These are phyloP conservation scores for Trichoderma afroharzianum DNA, from an alignment of 2,329 filamentous ascomycete species.

Conservation along the genomic window DNA sequence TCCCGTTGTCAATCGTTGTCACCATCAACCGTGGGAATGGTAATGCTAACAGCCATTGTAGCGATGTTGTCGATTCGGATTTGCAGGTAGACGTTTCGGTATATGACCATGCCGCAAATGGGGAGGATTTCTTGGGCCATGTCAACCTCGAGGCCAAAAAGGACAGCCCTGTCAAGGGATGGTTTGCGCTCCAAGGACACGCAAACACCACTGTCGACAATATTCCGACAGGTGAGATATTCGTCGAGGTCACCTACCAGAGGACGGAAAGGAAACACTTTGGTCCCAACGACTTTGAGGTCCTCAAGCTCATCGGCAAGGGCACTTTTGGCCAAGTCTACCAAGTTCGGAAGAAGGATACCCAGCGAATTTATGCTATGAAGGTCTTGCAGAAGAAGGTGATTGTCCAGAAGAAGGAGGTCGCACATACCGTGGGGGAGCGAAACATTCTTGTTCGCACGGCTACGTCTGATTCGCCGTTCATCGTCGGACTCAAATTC, in stretches of 20 bases:
- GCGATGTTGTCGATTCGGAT: conserved; percentile 89
- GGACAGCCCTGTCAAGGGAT: conserved; percentile 72
- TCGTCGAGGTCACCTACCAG: conserved; percentile 81
- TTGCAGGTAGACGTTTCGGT: conserved; percentile 90
- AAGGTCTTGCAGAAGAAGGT: conserved; percentile 99
- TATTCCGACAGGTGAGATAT: conserved; percentile 80
- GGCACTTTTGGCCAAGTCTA: conserved; percentile 98
- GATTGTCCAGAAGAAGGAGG: conserved; percentile 99
- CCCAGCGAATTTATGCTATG: conserved; percentile 95
- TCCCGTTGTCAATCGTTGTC: neutral
- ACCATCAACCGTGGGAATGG: neutral
- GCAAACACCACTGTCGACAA: conserved; percentile 68
- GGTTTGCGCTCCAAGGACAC: conserved; percentile 78
- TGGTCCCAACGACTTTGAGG: conserved; percentile 92
- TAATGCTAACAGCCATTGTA: conserved; percentile 33
- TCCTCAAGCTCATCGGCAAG: conserved; percentile 94
- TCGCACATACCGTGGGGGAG: conserved; percentile 94
- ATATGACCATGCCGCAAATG: conserved; percentile 75
- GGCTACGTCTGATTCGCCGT: conserved; percentile 90
- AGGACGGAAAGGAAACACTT: conserved; percentile 85
- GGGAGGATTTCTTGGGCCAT: conserved; percentile 89
- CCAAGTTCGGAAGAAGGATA: conserved; percentile 96
- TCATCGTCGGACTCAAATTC: conserved; percentile 97
- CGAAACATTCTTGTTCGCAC: conserved; percentile 96
- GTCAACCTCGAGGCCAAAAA: conserved; percentile 70